Base-by-base conservation (phyloP, 306 rosid species). In the Cucurbita ficifolia region DNA sequence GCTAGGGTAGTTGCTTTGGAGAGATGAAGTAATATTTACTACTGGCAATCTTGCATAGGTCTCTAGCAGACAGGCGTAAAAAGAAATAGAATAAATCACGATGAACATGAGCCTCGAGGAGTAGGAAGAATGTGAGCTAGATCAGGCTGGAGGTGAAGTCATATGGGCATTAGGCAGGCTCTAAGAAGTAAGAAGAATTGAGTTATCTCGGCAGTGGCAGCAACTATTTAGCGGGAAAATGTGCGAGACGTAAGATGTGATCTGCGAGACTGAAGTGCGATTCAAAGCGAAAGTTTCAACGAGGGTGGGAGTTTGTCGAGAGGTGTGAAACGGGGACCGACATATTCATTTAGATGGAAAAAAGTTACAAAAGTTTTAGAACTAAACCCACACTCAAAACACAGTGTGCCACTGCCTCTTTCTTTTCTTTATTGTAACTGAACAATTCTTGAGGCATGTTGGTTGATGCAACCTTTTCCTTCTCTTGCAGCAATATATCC, bases 401-500 rank as follows among this genome's bases (percentile, higher is more conserved):
- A 0, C 53, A 10, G 6, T 17, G 42, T 69, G 24, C 18, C 53
- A 21, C 19, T 18, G 0, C 36, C 60, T 74, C 57, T 51, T 60
- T 56, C 12, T 45, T 22, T 65, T 56, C 33, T 45, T 45, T 61
- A 7, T 70, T 54, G 68, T 9, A 56, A 50, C 18, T 22, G 24
- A 69, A 24, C 18, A 42, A 11, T 13, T 19, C 19, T 40, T 19
- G 2, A 42, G 21, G 59, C 55, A 69, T 70, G 29, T 70, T 70
- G 46, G 74, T 70, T 87, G 76, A 79, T 59, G 76, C 39, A 14
- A 39, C 54, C 35, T 54, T 54, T 53, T 78, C 81, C 76, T 81
- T 33, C 49, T 55, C 65, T 70, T 84, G 92, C 91, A 95, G 99
- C 97, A 95, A 87, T 89, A 95, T 72, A 95, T 95, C 82, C 99